phyloP scores from a whole-genome alignment of 2,329 filamentous ascomycete species.

The Claviceps maximensis region DNA sequence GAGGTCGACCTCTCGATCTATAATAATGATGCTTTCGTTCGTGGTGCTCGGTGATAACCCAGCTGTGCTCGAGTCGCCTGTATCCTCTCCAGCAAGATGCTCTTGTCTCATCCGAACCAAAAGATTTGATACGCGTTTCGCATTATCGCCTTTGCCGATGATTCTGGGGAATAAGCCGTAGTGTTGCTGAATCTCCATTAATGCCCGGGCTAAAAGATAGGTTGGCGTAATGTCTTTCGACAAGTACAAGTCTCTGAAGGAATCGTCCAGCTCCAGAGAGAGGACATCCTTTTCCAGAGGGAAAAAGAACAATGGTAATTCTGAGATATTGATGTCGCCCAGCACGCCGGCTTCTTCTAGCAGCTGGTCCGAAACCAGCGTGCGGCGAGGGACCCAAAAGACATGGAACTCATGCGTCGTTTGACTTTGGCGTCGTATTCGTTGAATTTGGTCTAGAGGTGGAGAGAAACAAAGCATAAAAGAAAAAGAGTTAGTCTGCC shows the following conservation, averaged over 20 bases:
- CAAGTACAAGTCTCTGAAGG: constrained; percentile 78
- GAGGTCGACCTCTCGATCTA: constrained; percentile 90
- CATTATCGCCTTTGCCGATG: constrained; percentile 90
- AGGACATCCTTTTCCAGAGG: constrained; percentile 83
- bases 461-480: neutral
- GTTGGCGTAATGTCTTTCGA: constrained; percentile 84
- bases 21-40: constrained; percentile 83
- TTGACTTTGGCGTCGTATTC: constrained; percentile 74
- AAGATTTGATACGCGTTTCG: constrained; percentile 74
- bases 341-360: constrained; percentile 87
- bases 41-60: constrained; percentile 74
- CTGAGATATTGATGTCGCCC: constrained; percentile 79
- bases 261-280: constrained; percentile 77
- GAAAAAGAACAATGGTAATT: constrained; percentile 81
- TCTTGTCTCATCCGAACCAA: constrained; percentile 87
- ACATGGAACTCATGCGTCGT: constrained; percentile 93
- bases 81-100: constrained; percentile 65
- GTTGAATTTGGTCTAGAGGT: constrained; percentile 70
- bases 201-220: constrained; percentile 74
- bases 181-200: constrained; percentile 87
- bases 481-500: constrained; percentile 5
- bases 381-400: constrained; percentile 89
- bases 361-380: constrained; percentile 78
- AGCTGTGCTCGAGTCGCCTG: constrained; percentile 43
- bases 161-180: constrained; percentile 92